Base-by-base conservation (phyloP, 73 alveolate genomes). In the Diophrys appendiculata region DNA sequence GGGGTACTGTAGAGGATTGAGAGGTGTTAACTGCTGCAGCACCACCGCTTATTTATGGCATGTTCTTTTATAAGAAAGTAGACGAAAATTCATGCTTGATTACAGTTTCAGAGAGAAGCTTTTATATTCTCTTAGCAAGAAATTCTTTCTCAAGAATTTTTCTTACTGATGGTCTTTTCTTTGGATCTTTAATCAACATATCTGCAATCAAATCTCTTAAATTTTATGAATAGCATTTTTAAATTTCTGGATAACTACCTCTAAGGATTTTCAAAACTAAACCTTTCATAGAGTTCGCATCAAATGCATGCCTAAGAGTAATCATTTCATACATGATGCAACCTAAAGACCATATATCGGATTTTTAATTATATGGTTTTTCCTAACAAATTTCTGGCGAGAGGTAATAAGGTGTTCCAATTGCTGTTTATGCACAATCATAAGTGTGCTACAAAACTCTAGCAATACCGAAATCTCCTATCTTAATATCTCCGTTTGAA, bases 371-470 rank as follows among this genome's bases (percentile, higher is more conserved):
- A 52, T 74, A 69, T 22, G 82, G 33, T 33, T 73, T 72, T 13
- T 81, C 98, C 35, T 91, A 90, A 52, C 99, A 96, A 1, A 98
- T 97, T 82, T 98, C 99, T n/a, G 99, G 99, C 0, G 99, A 89
- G 64, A 96, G 82, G 77, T 97, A 98, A 88, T 93, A 98, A n/a
- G 99, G 99, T 0, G 99, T 98, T 26, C 99, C 99, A 80, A 98
- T 95, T 0, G 98, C 98, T 8, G 99, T 97, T 77, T 88, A 82
- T 8, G 99, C 99, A 73, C 97, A 93, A 65, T 96, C 99, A 94
- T 88, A 89, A 13, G 99, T 95, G 83, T 92, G 95, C 71, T 95
- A 84, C 54, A 97, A 89, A 0, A 92, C 96, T 76, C 98, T 83
- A 2, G 99, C 96, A 54, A 97, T 95, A 60, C 99, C 99, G 75